A percentile compares a stretch with the other conserved stretches of the same genome.
Evolutionary conservation across 1,284 basidiomycete genomes (phyloP).

Genomic region (Moniliella sp.): DNA sequence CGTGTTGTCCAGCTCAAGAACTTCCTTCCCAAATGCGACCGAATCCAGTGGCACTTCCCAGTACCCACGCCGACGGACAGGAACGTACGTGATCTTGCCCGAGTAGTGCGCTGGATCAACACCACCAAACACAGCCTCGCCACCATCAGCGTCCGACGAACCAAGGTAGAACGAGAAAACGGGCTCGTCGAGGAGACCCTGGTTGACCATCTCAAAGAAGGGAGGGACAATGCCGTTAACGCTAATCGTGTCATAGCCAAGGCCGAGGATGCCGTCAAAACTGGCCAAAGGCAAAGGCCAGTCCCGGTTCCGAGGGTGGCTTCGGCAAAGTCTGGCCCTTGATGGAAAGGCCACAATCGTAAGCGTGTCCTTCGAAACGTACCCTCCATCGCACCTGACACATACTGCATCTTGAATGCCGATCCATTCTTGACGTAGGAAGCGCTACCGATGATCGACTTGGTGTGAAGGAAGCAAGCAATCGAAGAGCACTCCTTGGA

Average conservation of each 20-base stretch:
- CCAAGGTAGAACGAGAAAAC: slow-evolving; percentile 91
- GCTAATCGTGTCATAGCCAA: slow-evolving; percentile 83
- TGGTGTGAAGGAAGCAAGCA: slow-evolving; percentile 86
- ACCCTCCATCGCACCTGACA: slow-evolving; percentile 87
- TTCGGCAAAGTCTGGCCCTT: slow-evolving; percentile 75
- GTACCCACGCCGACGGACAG: slow-evolving; percentile 84
- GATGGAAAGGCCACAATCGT: slow-evolving; percentile 65
- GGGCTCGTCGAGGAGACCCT: slow-evolving; percentile 58
- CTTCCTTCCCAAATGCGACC: slow-evolving; percentile 43
- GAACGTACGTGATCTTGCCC: slow-evolving; percentile 67
- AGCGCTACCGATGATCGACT: slow-evolving; percentile 55
- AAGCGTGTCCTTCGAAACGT: slow-evolving; percentile 66
- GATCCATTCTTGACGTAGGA: slow-evolving; percentile 81
- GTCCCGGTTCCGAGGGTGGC: slow-evolving; percentile 82
- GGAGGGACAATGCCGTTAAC: slow-evolving; percentile 85
- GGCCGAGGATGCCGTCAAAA: slow-evolving; percentile 82
- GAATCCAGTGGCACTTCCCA: slow-evolving; percentile 45
- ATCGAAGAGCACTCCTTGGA: slow-evolving; percentile 72
- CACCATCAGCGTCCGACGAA: slow-evolving; percentile 62
- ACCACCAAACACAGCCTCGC: slow-evolving; percentile 81
- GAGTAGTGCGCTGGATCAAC: slow-evolving; percentile 58
- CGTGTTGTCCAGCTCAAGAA: slow-evolving; percentile 61
- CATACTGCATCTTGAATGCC: slow-evolving; percentile 78
- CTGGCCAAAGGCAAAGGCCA: slow-evolving; percentile 78
- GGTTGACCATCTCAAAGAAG: slow-evolving; percentile 78